A percentile compares a stretch with the other conserved stretches of the same genome.
phyloP scores from a whole-genome alignment of 78 protist genomes.

The Goniomonas avonlea region DNA sequence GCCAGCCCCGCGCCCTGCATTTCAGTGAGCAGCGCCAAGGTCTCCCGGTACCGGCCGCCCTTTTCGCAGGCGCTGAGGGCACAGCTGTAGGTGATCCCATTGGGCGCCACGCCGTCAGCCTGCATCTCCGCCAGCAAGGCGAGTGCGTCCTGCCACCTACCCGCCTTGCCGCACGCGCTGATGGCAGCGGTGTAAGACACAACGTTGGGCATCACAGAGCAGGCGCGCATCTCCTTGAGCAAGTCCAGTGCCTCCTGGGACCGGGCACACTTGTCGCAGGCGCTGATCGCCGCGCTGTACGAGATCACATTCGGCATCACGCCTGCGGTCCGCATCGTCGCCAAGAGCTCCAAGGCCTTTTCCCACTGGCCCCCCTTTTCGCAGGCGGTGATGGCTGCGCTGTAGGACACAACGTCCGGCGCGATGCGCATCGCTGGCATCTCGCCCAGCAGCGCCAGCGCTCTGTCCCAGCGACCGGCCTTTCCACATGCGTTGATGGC shows the following conservation, averaged over 20 bases:
- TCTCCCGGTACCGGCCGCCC: too few relatives aligned
- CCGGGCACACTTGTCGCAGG: neutral
- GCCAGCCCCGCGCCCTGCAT: too few relatives aligned
- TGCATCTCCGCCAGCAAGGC: neutral
- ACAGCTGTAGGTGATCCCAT: neutral
- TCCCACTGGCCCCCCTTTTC: neutral
- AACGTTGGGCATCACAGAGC: too few relatives aligned
- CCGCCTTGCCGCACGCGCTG: conserved; percentile 1
- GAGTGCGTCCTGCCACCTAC: neutral
- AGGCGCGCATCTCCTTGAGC: too few relatives aligned
- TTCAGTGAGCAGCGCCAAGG: too few relatives aligned
- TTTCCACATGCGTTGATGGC: conserved; percentile 15
- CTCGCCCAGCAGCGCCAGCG: neutral
- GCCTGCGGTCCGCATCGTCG: neutral
- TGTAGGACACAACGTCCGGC: neutral
- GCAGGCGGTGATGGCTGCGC: conserved; percentile 15
- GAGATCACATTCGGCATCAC: conserved; percentile 2
- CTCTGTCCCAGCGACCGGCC: conserved; percentile 3
- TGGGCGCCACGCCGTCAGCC: neutral
- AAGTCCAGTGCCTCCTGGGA: neutral
- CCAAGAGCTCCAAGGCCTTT: neutral
- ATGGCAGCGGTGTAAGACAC: conserved; percentile 24
- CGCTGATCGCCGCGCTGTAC: conserved; percentile 2
- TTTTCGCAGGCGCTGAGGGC: neutral
- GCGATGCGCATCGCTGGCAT: neutral